Conservation (phyloP, 2,329 filamentous ascomycete genomes). For the Arthrinium phaeospermum region DNA sequence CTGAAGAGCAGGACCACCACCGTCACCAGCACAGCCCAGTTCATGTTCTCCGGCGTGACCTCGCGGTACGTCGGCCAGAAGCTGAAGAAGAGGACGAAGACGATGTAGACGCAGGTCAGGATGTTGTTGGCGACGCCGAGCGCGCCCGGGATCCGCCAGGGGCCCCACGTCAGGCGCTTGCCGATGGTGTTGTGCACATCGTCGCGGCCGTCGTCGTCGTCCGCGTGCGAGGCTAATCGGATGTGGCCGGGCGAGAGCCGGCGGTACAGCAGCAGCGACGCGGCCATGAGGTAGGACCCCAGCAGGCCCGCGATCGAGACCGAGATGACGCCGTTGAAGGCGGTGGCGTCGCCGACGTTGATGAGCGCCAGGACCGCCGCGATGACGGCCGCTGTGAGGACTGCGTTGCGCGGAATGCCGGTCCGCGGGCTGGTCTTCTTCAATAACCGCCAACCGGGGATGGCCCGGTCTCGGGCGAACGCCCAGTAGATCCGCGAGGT, state of each 20-base stretch:
- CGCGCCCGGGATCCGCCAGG: slow-evolving; percentile 30
- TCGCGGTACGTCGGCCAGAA: slow-evolving; percentile 32
- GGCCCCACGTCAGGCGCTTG: slow-evolving; percentile 28
- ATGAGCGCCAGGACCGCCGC: slow-evolving; percentile 32
- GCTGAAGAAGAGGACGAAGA: slow-evolving; percentile 34
- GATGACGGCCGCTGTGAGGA: slow-evolving; percentile 28
- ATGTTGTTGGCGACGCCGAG: slow-evolving; percentile 32
- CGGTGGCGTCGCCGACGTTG: slow-evolving; percentile 30
- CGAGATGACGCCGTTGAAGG: slow-evolving; percentile 34
- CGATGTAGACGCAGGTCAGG: slow-evolving; percentile 30
- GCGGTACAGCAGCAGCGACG: slow-evolving; percentile 24
- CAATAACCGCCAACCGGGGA: slow-evolving; percentile 31
- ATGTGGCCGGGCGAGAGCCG: slow-evolving; percentile 29
- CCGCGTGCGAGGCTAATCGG: neutral
- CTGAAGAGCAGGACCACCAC: slow-evolving; percentile 31
- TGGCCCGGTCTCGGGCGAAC: slow-evolving; percentile 42
- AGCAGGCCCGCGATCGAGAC: slow-evolving; percentile 33
- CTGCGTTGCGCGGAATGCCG: slow-evolving; percentile 30
- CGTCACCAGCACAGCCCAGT: slow-evolving; percentile 32
- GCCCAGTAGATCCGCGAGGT: slow-evolving; percentile 64
- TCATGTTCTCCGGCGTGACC: slow-evolving; percentile 32
- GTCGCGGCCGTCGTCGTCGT: slow-evolving; percentile 23
- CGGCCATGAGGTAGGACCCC: slow-evolving; percentile 31
- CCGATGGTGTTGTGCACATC: slow-evolving; percentile 29
- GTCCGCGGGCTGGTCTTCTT: slow-evolving; percentile 31